These are phyloP conservation scores for Saccharomycopsis microspora DNA, from an alignment of 805 yeast species.

Conservation along the genomic window DNA sequence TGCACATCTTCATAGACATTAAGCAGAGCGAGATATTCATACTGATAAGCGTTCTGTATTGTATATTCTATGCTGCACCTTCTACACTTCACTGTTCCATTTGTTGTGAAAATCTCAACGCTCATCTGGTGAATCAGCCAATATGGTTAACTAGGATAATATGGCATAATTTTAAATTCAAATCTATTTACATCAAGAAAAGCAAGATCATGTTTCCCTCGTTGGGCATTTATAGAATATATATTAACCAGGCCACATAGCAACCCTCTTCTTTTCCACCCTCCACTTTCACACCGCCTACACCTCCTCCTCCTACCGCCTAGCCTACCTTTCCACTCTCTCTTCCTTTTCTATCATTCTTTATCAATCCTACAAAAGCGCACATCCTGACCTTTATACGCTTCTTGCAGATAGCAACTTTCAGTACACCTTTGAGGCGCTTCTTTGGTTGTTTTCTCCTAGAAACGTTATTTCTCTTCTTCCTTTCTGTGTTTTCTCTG, in stretches of 20 bases:
- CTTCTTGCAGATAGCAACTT: slow-evolving; percentile 52
- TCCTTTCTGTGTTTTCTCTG: slow-evolving; percentile 69
- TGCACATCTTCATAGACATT: too few species aligned
- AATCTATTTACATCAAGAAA: too few species aligned
- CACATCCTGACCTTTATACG: slow-evolving; percentile 19
- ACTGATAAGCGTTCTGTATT: too few species aligned
- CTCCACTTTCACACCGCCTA: slow-evolving; percentile 21
- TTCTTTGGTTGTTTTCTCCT: slow-evolving; percentile 44
- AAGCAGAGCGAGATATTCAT: too few species aligned
- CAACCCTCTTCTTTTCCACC: slow-evolving; percentile 31
- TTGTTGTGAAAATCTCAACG: too few species aligned
- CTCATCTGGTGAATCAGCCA: too few species aligned
- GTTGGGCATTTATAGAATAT: too few species aligned
- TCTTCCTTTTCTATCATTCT: slow-evolving; percentile 69
- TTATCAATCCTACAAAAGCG: slow-evolving; percentile 37
- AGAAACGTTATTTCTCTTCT: slow-evolving; percentile 48
- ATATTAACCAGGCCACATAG: slow-evolving; percentile 32
- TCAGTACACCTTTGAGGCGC: slow-evolving; percentile 54
- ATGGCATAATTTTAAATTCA: too few species aligned
- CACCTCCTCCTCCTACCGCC: slow-evolving; percentile 40
- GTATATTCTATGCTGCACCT: too few species aligned
- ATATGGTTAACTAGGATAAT: too few species aligned
- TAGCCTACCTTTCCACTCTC: slow-evolving; percentile 51
- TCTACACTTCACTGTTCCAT: too few species aligned
- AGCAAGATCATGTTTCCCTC: too few species aligned